Base-by-base conservation (phyloP, 176 grass and related monocot genomes). In the Cocos nucifera region DNA sequence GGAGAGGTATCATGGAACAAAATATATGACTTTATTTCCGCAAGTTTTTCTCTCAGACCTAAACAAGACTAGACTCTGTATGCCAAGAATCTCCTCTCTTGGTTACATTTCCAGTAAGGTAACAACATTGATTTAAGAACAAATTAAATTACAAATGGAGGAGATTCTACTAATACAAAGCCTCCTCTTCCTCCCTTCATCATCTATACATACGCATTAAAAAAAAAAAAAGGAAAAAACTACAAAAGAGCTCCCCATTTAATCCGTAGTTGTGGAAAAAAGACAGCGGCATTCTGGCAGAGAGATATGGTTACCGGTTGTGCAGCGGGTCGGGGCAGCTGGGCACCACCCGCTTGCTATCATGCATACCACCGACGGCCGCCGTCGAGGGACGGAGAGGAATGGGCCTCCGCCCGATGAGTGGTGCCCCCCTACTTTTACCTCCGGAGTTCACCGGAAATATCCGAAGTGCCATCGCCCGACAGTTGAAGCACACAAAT, bases 81-180 rank as follows among this genome's bases (percentile, higher is more conserved):
- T 56, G 54, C 17, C 20, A 23, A 56, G 54, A 56, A 56, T 56
- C 54, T 56, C 54, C 54, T 17, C 17, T 22, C 14, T 56, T 22
- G 9, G 22, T 56, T 56, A 56, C 54, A 56, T 14, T 44, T 44
- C 8, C 14, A 44, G 10, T 3, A 44, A 12, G 35, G 35, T 44
- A 44, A 44, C 9, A 44, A 14, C 35, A 44, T 44, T 44, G 35
- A 12, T 44, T 44, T 44, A 44, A 39, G 35, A 44, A 44, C 35
- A 44, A 44, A 44, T 44, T 44, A 12, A 44, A 44, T 44, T 44
- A 44, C 35, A 44, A 12, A 44, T 44, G 35, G 10, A 44, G 54
- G 54, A 56, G 54, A 56, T 56, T 56, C 54, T 56, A 56, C 54
- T 14, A 12, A 56, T 56, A 56, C 54, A 56, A 56, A 56, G 54